Percentiles rank a stretch among this genome's conserved stretches.
Conservation (phyloP, 2,329 filamentous ascomycete genomes). For the Fusarium oligoseptatum region DNA sequence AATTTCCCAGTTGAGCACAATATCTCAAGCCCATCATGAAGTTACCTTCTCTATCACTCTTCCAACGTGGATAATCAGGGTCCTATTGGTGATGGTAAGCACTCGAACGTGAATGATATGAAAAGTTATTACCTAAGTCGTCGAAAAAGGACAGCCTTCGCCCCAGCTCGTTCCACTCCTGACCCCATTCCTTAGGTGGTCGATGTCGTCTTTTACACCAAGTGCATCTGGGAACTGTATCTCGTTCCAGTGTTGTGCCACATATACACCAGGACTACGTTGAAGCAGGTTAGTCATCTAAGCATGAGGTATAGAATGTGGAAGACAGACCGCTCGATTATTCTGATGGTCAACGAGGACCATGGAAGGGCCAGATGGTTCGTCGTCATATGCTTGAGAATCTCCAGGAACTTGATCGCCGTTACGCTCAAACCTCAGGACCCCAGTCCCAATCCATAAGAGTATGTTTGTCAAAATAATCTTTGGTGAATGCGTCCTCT, state of each 20-base stretch:
- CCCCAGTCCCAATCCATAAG: slow-evolving; percentile 19
- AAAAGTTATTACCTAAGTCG: neutral
- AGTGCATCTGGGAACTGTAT: slow-evolving; percentile 11
- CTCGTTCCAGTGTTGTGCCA: neutral
- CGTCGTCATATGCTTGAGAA: neutral
- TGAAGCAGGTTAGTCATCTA: rapidly evolving
- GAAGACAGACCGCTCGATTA: neutral
- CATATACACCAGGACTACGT: slow-evolving; percentile 36
- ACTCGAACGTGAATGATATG: rapidly evolving
- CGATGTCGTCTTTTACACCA: slow-evolving; percentile 34
- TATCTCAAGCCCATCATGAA: neutral
- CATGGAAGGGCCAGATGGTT: slow-evolving; percentile 7
- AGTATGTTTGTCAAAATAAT: neutral
- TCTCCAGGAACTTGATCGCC: too few relatives aligned
- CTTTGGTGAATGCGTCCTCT: rapidly evolving
- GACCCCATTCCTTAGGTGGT: slow-evolving; percentile 13
- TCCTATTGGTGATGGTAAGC: neutral
- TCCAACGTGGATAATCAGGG: slow-evolving; percentile 26
- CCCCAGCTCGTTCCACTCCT: neutral
- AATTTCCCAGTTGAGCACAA: neutral
- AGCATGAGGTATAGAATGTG: neutral
- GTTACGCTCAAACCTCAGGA: neutral
- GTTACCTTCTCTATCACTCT: neutral
- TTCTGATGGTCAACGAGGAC: slow-evolving; percentile 1
- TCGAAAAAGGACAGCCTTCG: slow-evolving; percentile 28